Evolutionary conservation across 1,139 yeast species (phyloP), one percentile per base, ranked within the genome.

Genomic region (Neolecta irregularis): DNA sequence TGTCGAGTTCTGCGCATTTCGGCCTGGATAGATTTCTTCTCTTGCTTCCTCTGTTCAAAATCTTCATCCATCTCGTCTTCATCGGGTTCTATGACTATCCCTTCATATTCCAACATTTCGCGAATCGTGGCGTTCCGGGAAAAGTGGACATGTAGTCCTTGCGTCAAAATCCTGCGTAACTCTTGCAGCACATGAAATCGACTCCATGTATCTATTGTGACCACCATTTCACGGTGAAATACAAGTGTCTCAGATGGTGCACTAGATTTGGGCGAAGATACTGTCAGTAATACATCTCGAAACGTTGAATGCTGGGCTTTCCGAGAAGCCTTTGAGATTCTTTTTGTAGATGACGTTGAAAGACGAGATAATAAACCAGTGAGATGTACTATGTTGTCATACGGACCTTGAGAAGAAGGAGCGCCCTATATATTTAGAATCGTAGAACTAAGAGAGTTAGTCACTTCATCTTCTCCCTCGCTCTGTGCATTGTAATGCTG

Each of bases 241-340:
- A 36, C 37, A 16, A 44, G 30, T 2, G 32, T 33, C 20, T 41
- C 37, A 12, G 36, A 21, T 11, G 37, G 36, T 13, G 41, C 32
- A 6, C 36, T 40, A 17, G 26, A 32, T 9, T 19, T 22, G 2
- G 46, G 43, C 3, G 39, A 11, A 5, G 35, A 34, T 6, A 46
- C 48, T 2, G 49, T 46, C 13, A 39, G 44, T 18, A 45, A 34
- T 6, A 46, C 41, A 29, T 46, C 49, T 5, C 49, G 44, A 28
- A 46, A 46, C 13, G 45, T 37, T 7, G 46, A 41, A 26, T 45
- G 48, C 33, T 44, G 49, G 12, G 30, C 41, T 13, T 37, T 32
- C 11, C 49, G 37, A 9, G 44, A 38, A 4, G 41, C 32, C 34
- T 46, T 46, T 18, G 48, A 36, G 12, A 46, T 30, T 9, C 39